Evolutionary conservation across 2,329 filamentous ascomycete genomes (phyloP).

Genomic region (Pleurostoma richardsiae): DNA sequence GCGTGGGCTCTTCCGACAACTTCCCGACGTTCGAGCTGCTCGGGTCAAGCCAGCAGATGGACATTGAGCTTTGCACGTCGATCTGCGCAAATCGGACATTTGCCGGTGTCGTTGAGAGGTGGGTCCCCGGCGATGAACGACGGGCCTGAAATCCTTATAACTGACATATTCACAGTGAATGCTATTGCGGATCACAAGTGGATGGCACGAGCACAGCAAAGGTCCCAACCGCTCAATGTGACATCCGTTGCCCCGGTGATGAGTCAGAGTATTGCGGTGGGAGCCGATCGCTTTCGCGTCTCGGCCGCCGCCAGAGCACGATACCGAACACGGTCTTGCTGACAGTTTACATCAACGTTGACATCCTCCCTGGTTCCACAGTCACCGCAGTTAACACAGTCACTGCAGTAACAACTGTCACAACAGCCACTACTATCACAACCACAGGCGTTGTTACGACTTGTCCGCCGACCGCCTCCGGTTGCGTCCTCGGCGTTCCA

Average conservation of each 20-base stretch:
- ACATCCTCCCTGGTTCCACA: not conserved
- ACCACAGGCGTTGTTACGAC: not conserved
- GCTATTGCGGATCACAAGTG: not conserved
- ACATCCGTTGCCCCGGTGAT: slow-evolving; percentile 1
- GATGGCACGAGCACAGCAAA: not conserved
- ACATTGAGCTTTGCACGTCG: not conserved
- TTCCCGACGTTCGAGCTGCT: slow-evolving; percentile 1
- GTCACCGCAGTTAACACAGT: not conserved
- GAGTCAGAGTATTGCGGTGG: not conserved
- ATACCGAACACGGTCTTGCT: not conserved
- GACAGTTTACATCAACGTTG: slow-evolving; percentile 1
- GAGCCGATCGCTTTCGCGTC: not conserved
- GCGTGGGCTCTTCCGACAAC: not conserved
- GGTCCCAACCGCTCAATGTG: not conserved
- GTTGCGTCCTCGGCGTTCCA: not conserved
- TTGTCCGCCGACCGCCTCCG: not conserved
- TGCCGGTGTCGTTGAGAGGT: not conserved
- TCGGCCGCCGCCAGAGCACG: not conserved
- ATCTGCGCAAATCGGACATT: not conserved
- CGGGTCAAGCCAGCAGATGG: not conserved
- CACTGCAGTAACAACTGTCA: not conserved
- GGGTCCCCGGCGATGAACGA: not conserved
- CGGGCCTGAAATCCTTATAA: not conserved
- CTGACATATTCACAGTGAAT: not conserved
- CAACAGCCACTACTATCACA: not conserved